Evolutionary conservation across 495 filamentous ascomycete species (phyloP).

Genomic region (Penicillium parvum): DNA sequence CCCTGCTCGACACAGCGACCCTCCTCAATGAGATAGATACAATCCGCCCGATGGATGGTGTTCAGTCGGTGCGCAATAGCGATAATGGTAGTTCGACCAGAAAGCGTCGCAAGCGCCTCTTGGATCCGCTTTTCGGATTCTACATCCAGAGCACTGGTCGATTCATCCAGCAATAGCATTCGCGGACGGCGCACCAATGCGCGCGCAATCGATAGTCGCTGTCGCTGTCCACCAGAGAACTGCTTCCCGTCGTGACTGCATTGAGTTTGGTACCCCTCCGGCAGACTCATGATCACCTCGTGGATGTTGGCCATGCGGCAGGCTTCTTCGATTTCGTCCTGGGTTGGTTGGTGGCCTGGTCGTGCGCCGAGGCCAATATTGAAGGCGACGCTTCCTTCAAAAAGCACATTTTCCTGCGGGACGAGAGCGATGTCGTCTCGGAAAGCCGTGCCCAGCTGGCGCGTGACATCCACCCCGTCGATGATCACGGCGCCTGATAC

Average conservation of each 20-base stretch:
- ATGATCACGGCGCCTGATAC: conserved; percentile 35
- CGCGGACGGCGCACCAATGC: conserved; percentile 64
- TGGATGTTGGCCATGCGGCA: conserved; percentile 56
- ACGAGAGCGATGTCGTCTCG: conserved; percentile 50
- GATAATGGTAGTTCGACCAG: conserved; percentile 69
- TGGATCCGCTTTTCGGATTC: conserved; percentile 68
- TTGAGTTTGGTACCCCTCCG: conserved; percentile 59
- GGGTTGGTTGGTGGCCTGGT: conserved; percentile 35
- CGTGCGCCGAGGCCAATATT: conserved; percentile 51
- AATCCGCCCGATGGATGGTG: conserved; percentile 70
- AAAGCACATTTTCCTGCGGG: conserved; percentile 50
- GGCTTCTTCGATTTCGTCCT: conserved; percentile 51
- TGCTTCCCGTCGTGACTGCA: conserved; percentile 57
- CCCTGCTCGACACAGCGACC: conserved; percentile 63
- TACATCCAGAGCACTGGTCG: conserved; percentile 66
- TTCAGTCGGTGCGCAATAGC: conserved; percentile 71
- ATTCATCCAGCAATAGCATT: conserved; percentile 71
- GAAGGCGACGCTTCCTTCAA: conserved; percentile 49
- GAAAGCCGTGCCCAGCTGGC: conserved; percentile 31
- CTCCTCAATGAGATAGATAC: conserved; percentile 68
- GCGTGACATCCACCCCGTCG: conserved; percentile 40
- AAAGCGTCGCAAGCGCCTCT: conserved; percentile 56
- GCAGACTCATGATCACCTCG: conserved; percentile 50
- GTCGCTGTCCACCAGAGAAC: conserved; percentile 71
- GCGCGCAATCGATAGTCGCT: conserved; percentile 70